Conservation (phyloP, 768 basidiomycete species). For the Pisolithus microcarpus region DNA sequence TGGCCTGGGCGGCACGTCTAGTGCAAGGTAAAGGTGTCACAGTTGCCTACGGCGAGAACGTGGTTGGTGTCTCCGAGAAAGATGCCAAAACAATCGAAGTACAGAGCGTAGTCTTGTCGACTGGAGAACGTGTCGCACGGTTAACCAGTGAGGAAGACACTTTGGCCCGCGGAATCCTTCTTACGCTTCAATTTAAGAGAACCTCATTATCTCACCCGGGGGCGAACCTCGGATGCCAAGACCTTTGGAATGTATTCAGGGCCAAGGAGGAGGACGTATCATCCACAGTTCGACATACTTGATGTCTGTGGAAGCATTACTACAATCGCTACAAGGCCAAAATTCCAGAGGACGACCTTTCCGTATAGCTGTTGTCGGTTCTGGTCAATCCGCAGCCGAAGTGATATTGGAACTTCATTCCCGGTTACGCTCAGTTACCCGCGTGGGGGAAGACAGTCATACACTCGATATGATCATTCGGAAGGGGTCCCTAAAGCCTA, state of each 20-base stretch:
- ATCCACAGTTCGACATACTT: conserved; percentile 41
- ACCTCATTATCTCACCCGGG: conserved; percentile 46
- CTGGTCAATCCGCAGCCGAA: conserved; percentile 44
- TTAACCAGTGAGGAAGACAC: conserved; percentile 32
- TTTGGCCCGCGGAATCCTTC: not conserved
- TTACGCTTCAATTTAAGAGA: conserved; percentile 25
- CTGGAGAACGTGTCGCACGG: conserved; percentile 28
- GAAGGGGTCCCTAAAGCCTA: conserved; percentile 42
- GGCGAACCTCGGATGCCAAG: conserved; percentile 39
- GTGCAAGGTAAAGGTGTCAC: conserved; percentile 38
- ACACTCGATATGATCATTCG: conserved; percentile 45
- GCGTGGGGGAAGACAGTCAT: conserved; percentile 23
- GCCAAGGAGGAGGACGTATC: conserved; percentile 27
- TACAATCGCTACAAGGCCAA: conserved; percentile 21
- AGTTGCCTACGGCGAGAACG: conserved; percentile 41
- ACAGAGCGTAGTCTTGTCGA: conserved; percentile 28
- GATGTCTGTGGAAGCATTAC: conserved; percentile 30
- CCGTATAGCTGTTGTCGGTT: conserved; percentile 40
- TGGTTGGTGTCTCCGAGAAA: conserved; percentile 32
- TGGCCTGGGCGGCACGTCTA: conserved; percentile 42
- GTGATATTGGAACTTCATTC: conserved; percentile 38
- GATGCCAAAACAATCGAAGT: conserved; percentile 32
- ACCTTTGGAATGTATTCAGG: conserved; percentile 24
- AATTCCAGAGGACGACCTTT: conserved; percentile 21
- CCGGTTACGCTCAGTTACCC: conserved; percentile 29